A percentile compares a stretch with the other conserved stretches of the same genome.
Evolutionary conservation across 2,329 filamentous ascomycete species (phyloP).

Genomic region (Pyrenochaeta sp.): DNA sequence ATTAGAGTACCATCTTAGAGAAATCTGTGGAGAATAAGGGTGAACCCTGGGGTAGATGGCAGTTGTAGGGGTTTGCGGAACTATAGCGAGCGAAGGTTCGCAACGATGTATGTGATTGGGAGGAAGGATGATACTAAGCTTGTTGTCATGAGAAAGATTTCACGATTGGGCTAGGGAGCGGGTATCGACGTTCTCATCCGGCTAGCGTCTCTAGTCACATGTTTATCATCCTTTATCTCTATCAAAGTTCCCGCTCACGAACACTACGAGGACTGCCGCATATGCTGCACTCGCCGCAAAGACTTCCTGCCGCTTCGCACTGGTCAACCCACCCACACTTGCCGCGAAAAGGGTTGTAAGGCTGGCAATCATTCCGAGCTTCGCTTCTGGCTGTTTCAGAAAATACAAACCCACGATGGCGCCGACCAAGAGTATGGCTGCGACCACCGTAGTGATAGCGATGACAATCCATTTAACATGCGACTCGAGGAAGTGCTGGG

Average conservation of each 20-base stretch:
- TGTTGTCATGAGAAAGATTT: no score
- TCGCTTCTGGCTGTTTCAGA: conserved; percentile 14
- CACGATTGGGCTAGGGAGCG: no score
- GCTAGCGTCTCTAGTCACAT: no score
- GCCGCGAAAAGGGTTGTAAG: conserved; percentile 32
- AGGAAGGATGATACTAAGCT: no score
- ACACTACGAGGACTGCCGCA: conserved; percentile 32
- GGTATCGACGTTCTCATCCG: no score
- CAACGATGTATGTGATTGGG: no score
- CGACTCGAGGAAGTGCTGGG: conserved; percentile 13
- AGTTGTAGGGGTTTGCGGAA: no score
- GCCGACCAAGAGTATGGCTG: conserved; percentile 30
- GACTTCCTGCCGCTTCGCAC: conserved; percentile 29
- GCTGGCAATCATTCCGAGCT: conserved; percentile 26
- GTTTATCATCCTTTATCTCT: no score
- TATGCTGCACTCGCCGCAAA: conserved; percentile 36
- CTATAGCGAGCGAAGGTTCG: no score
- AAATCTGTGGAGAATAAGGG: no score
- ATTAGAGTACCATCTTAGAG: no score
- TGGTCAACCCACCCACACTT: conserved; percentile 28
- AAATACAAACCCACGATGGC: conserved; percentile 30
- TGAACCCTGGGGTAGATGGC: no score
- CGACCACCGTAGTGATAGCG: conserved; percentile 10
- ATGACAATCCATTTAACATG: conserved; percentile 16
- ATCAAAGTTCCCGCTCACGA: conserved; percentile 30